Evolutionary conservation across 768 basidiomycete species (phyloP).

Genomic region (Leccinellum rugosiceps): DNA sequence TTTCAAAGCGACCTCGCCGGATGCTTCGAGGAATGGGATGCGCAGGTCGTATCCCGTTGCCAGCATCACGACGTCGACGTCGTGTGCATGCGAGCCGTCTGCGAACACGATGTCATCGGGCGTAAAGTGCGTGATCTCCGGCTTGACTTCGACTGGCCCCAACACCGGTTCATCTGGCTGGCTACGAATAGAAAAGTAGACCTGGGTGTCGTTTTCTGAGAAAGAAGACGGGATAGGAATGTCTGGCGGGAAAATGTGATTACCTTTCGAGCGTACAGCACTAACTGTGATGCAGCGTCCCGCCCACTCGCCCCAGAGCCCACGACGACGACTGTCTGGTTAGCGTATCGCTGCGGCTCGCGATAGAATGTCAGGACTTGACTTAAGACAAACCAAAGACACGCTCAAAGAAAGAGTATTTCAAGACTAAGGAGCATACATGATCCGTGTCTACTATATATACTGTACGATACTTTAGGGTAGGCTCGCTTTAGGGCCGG

Average conservation of each 20-base stretch:
- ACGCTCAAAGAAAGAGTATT: no score
- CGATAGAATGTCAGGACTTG: no score
- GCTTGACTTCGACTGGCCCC: conserved; percentile 32
- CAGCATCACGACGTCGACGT: conserved; percentile 48
- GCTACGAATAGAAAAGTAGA: conserved; percentile 38
- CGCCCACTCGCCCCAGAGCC: conserved; percentile 46
- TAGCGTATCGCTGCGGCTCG: conserved; percentile 40
- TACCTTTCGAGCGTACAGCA: conserved; percentile 41
- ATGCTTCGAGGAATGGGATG: conserved; percentile 46
- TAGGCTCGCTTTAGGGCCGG: no score
- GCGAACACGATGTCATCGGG: conserved; percentile 41
- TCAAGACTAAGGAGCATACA: no score
- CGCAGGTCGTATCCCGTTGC: conserved; percentile 55
- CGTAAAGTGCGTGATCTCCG: conserved; percentile 50
- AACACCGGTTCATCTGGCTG: conserved; percentile 9
- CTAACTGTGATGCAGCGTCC: conserved; percentile 46
- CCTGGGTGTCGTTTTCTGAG: conserved; percentile 9
- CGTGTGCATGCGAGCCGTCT: conserved; percentile 39
- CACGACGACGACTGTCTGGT: conserved; percentile 46
- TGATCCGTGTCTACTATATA: no score
- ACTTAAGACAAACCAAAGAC: no score
- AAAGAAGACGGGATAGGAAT: not conserved
- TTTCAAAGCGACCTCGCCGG: conserved; percentile 19
- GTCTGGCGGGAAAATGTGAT: conserved; percentile 2
- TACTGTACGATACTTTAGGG: no score